Evolutionary conservation across 1,139 yeast species (phyloP).

Genomic region (Lodderomyces elongisporus): DNA sequence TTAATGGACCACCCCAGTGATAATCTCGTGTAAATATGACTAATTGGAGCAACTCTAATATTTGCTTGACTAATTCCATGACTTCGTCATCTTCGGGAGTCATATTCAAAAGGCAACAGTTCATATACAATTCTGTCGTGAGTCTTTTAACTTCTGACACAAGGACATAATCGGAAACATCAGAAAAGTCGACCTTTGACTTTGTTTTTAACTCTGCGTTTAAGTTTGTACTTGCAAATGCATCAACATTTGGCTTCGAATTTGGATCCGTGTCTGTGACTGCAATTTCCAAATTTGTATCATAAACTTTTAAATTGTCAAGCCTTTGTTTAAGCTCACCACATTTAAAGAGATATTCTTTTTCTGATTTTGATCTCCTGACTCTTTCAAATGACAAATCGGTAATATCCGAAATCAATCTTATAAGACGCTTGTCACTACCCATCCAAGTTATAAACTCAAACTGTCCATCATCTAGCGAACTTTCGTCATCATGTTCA

Average conservation of each 20-base stretch:
- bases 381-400: slow-evolving; percentile 29
- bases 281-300: slow-evolving; percentile 5
- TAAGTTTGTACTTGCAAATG: neutral
- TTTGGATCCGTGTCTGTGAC: too few relatives aligned
- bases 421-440: slow-evolving; percentile 23
- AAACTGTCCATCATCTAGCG: neutral
- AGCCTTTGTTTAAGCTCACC: slow-evolving; percentile 13
- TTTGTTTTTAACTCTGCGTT: neutral
- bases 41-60: slow-evolving; percentile 18
- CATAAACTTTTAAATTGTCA: slow-evolving; percentile 7
- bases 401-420: slow-evolving; percentile 30
- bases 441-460: slow-evolving; percentile 23
- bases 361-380: slow-evolving; percentile 14
- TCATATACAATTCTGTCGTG: slow-evolving; percentile 21
- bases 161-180: slow-evolving; percentile 17
- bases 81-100: slow-evolving; percentile 17
- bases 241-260: neutral
- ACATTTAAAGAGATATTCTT: slow-evolving; percentile 14
- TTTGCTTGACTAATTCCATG: slow-evolving; percentile 13
- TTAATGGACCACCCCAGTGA: slow-evolving; percentile 23
- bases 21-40: slow-evolving; percentile 23
- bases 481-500: slow-evolving; percentile 9
- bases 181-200: neutral
- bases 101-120: slow-evolving; percentile 21
- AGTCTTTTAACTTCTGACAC: slow-evolving; percentile 25